A percentile compares a stretch with the other conserved stretches of the same genome.
These are phyloP conservation scores for Mycocalia duriaeana DNA, from an alignment of 1,284 basidiomycete species.

Conservation along the genomic window DNA sequence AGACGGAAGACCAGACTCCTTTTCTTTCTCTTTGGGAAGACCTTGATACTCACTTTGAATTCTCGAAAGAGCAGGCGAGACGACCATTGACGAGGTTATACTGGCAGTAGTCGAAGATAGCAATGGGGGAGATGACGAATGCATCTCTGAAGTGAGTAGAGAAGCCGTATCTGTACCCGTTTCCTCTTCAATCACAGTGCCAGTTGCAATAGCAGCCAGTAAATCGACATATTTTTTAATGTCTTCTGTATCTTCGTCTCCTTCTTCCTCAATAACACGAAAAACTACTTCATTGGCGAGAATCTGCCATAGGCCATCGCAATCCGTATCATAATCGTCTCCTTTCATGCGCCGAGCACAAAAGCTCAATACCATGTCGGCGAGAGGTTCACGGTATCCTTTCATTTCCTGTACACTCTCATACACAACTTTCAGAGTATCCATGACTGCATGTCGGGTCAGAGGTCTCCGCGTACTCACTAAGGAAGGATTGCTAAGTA, in stretches of 20 bases:
- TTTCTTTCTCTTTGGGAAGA: conserved; percentile 27
- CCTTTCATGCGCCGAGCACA: conserved; percentile 40
- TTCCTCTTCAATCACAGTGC: conserved; percentile 31
- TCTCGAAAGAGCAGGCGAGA: conserved; percentile 51
- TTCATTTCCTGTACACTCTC: conserved; percentile 65
- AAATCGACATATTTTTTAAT: conserved; percentile 32
- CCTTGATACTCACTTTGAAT: conserved; percentile 48
- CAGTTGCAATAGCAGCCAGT: conserved; percentile 33
- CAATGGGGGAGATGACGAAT: conserved; percentile 26
- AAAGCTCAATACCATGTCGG: conserved; percentile 51
- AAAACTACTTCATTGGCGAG: conserved; percentile 33
- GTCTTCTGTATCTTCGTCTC: conserved; percentile 17
- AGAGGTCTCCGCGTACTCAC: conserved; percentile 40
- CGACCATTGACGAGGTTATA: conserved; percentile 32
- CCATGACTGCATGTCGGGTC: conserved; percentile 55
- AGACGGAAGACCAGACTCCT: conserved; percentile 46
- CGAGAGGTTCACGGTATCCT: conserved; percentile 56
- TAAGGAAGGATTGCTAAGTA: conserved; percentile 49
- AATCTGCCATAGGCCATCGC: conserved; percentile 54
- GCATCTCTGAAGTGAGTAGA: conserved; percentile 30
- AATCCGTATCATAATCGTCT: conserved; percentile 26
- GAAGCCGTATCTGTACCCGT: conserved; percentile 35
- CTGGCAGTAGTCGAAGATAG: conserved; percentile 23
- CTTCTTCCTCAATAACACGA: conserved; percentile 24
- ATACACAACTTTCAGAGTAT: conserved; percentile 51